A percentile compares a stretch with the other conserved stretches of the same genome.
These are phyloP conservation scores for Setomelanomma holmii DNA, from an alignment of 2,329 filamentous ascomycete genomes.

Conservation along the genomic window DNA sequence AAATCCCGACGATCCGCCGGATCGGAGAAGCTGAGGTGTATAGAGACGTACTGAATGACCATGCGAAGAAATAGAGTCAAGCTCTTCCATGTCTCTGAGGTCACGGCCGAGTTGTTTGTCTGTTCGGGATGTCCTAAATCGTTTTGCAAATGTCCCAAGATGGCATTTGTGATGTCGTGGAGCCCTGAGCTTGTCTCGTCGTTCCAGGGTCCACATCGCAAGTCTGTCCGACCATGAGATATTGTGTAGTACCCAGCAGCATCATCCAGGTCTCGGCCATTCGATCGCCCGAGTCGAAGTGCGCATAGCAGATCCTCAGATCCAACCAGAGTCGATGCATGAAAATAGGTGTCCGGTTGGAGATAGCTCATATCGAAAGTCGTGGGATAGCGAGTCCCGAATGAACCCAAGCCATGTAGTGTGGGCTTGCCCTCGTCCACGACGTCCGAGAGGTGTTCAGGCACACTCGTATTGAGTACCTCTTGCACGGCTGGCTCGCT, in stretches of 20 bases:
- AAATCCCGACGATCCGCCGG: conserved; percentile 60
- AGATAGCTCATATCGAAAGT: conserved; percentile 62
- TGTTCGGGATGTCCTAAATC: not conserved
- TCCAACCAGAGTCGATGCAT: conserved; percentile 64
- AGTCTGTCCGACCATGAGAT: conserved; percentile 37
- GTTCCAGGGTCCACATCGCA: conserved; percentile 63
- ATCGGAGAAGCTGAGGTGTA: conserved; percentile 61
- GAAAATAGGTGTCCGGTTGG: conserved; percentile 61
- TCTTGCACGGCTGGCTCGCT: conserved; percentile 41
- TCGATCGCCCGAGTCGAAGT: conserved; percentile 32
- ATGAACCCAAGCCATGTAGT: conserved; percentile 56
- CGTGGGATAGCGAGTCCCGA: conserved; percentile 58
- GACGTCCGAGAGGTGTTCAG: conserved; percentile 5
- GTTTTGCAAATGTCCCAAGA: conserved; percentile 11
- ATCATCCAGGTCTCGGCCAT: conserved; percentile 52
- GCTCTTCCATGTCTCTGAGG: conserved; percentile 11
- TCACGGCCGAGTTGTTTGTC: not conserved
- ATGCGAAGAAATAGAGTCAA: conserved; percentile 49
- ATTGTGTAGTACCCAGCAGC: conserved; percentile 50
- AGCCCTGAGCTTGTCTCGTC: conserved; percentile 59
- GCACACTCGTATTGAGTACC: conserved; percentile 10
- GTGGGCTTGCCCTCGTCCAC: conserved; percentile 8
- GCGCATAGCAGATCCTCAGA: conserved; percentile 61
- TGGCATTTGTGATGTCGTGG: conserved; percentile 11
- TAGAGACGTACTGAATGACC: conserved; percentile 58